These are phyloP conservation scores for Leishmania mexicana DNA, from an alignment of 208 protist genomes.

Conservation along the genomic window DNA sequence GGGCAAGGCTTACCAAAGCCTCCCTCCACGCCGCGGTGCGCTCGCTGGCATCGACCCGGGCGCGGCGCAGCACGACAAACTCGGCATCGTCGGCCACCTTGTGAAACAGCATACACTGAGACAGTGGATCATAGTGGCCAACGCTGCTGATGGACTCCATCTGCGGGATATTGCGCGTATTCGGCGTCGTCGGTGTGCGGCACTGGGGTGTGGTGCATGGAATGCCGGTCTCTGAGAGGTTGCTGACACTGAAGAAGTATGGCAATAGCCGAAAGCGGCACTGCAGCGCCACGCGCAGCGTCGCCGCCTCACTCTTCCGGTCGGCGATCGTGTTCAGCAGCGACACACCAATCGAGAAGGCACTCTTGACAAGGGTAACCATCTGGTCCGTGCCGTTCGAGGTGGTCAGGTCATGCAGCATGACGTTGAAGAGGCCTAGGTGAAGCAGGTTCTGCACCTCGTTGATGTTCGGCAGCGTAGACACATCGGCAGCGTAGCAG, in stretches of 20 bases:
- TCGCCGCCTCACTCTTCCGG: conserved; percentile 36
- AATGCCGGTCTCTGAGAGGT: conserved; percentile 45
- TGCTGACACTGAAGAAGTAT: conserved; percentile 71
- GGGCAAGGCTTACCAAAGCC: conserved; percentile 42
- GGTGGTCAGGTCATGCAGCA: conserved; percentile 69
- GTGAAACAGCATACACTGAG: conserved; percentile 62
- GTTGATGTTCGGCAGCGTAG: conserved; percentile 42
- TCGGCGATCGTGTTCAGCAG: conserved; percentile 47
- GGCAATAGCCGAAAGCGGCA: conserved; percentile 76
- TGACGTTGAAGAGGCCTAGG: conserved; percentile 72
- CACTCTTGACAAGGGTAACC: conserved; percentile 68
- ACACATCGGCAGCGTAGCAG: conserved; percentile 52
- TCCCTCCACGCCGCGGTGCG: conserved; percentile 47
- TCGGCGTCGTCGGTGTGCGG: conserved; percentile 41
- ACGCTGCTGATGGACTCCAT: conserved; percentile 57
- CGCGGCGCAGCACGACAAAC: conserved; percentile 55
- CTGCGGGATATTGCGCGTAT: conserved; percentile 56
- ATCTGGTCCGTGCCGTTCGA: conserved; percentile 62
- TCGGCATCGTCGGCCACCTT: conserved; percentile 65
- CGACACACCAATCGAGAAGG: conserved; percentile 39
- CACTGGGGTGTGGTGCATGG: conserved; percentile 42
- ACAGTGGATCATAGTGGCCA: conserved; percentile 67
- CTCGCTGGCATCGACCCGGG: conserved; percentile 35
- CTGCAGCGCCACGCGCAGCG: conserved; percentile 54
- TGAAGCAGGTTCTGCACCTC: conserved; percentile 67